Evolutionary conservation across 208 protist species (phyloP), one percentile per base, ranked within the genome.

Genomic region (Leptomonas pyrrhocoris): DNA sequence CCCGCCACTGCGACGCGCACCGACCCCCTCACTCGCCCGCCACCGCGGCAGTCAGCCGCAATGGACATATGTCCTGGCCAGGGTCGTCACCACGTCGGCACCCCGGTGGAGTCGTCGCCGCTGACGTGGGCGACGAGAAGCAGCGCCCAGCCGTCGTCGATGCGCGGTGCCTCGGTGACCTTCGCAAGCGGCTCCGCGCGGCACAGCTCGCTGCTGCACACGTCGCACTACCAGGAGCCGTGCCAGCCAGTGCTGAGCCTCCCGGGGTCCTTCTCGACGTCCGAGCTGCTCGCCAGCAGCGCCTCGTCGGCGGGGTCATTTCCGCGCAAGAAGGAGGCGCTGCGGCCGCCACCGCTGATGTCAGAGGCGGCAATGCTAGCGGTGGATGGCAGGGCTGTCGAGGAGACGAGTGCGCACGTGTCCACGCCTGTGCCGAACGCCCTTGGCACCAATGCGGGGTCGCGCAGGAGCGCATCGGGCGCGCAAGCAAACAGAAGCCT

Each of bases 181-280:
- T 77, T 66, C 54, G 65, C 72, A 6, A 72, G 72, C 58, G 72
- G 72, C n/a, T 71, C 65, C 19, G 50, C 49, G 0, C 62, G 62
- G 9, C 61, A 76, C 46, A 23, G 45, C 8, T 53, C 62, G 23
- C 27, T 76, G 25, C 36, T 69, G 56, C 62, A 69, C 38, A 27
- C 43, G 27, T 27, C 34, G 0, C 55, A 62, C 27, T 40, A 69
- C 40, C 38, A 53, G 27, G 62, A 70, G 55, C 62, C 45, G 12
- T 69, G 48, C 27, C 70, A 69, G 56, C 62, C 70, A 27, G 62
- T 65, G 23, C 12, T 62, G 38, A 63, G 61, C 56, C 9, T 54
- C 1, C 49, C 69, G 7, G 31, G 53, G 30, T 75, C 69, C 11
- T 19, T 64, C 19, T 42, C 54, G 6, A 48, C 42, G 9, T 40